phyloP scores from a whole-genome alignment of 805 yeast genomes.

The Kazachstania psychrophila region DNA sequence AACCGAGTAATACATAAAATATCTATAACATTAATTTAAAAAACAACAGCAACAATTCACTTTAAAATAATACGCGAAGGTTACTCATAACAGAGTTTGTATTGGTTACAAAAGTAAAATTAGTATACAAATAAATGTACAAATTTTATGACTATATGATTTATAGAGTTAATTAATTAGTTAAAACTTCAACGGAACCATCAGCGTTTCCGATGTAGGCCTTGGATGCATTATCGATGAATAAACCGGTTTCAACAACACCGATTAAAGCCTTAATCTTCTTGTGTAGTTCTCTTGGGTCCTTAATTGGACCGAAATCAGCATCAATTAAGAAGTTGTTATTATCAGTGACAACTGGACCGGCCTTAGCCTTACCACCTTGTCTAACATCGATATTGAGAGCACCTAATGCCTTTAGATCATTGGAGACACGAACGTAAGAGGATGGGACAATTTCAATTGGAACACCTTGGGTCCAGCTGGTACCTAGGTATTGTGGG shows the following conservation, averaged over 20 bases:
- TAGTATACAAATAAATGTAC: too few species aligned
- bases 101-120: too few species aligned
- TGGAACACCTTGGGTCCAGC: conserved; percentile 89
- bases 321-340: conserved; percentile 91
- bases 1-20: too few species aligned
- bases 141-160: too few species aligned
- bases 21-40: too few species aligned
- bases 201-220: conserved; percentile 85
- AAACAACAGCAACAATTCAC: too few species aligned
- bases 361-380: conserved; percentile 90
- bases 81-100: too few species aligned
- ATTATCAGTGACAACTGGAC: conserved; percentile 93
- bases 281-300: conserved; percentile 45
- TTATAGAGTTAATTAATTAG: too few species aligned
- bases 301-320: conserved; percentile 68
- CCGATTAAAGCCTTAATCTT: conserved; percentile 73
- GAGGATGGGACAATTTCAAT: conserved; percentile 91
- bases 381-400: conserved; percentile 69
- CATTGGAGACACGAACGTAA: conserved; percentile 61
- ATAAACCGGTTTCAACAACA: conserved; percentile 93
- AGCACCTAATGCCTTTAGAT: conserved; percentile 37
- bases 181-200: conserved; percentile 44
- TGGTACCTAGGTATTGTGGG: conserved; percentile 53
- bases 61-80: too few species aligned
- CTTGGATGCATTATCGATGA: conserved; percentile 56